These are phyloP conservation scores for Ustilaginoidea virens DNA, from an alignment of 2,329 filamentous ascomycete genomes.

Conservation along the genomic window DNA sequence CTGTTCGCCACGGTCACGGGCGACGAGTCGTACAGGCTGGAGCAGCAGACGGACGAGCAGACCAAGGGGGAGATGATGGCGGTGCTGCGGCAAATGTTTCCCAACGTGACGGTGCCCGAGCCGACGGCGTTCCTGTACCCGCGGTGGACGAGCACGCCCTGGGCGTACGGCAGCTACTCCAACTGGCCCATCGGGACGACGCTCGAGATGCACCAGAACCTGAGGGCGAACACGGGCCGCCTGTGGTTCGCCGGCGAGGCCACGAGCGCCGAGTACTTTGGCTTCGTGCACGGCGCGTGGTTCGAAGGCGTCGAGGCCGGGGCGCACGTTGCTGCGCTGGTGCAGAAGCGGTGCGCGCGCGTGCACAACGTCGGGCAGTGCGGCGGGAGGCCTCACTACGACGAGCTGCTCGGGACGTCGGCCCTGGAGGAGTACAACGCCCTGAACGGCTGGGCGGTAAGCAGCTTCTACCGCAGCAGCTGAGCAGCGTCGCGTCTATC, in stretches of 20 bases:
- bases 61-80: conserved; percentile 40
- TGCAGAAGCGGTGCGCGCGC: conserved; percentile 8
- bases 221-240: conserved; percentile 45
- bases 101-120: conserved; percentile 37
- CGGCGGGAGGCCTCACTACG: conserved; percentile 9
- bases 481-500: background rate
- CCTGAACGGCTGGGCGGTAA: conserved; percentile 21
- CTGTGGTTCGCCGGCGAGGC: conserved; percentile 53
- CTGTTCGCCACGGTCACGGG: conserved; percentile 49
- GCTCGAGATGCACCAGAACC: conserved; percentile 50
- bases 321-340: conserved; percentile 21
- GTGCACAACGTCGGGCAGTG: conserved; percentile 6
- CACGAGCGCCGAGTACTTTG: conserved; percentile 46
- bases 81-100: conserved; percentile 47
- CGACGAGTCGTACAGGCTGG: conserved; percentile 38
- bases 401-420: conserved; percentile 17
- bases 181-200: conserved; percentile 52
- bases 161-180: conserved; percentile 45
- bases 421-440: conserved; percentile 15
- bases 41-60: conserved; percentile 40
- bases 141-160: conserved; percentile 14
- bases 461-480: conserved; percentile 13
- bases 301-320: conserved; percentile 38
- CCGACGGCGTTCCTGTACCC: conserved; percentile 47
- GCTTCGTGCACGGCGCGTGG: conserved; percentile 48